Percentiles rank a stretch among this genome's conserved stretches.
Evolutionary conservation across 2,329 filamentous ascomycete genomes (phyloP).

Genomic region (Colletotrichum kahawae): DNA sequence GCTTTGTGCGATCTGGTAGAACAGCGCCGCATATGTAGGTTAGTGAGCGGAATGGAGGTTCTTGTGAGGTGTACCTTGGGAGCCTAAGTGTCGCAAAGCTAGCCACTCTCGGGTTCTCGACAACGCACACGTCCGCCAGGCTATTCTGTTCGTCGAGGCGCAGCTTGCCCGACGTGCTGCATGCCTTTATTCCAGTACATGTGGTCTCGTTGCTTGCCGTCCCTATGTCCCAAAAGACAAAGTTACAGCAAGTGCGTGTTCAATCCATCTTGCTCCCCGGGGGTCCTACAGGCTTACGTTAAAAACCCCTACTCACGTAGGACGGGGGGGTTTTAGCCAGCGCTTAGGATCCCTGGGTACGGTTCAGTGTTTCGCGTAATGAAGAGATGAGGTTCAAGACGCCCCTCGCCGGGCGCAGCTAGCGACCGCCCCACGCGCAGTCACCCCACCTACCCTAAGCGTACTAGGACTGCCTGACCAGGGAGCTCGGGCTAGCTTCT

Average conservation of each 20-base stretch:
- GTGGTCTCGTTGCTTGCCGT: not conserved
- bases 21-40: not conserved
- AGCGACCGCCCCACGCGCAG: not conserved
- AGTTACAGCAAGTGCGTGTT: not conserved
- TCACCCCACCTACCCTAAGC: not conserved
- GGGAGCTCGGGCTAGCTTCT: not conserved
- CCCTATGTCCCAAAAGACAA: not conserved
- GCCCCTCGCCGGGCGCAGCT: not conserved
- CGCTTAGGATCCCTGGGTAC: too few species aligned
- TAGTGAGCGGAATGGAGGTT: not conserved
- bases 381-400: not conserved
- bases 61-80: not conserved
- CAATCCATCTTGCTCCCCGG: not conserved
- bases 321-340: too few species aligned
- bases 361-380: not conserved
- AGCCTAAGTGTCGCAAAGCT: not conserved
- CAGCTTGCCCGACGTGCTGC: not conserved
- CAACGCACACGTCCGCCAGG: not conserved
- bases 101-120: not conserved
- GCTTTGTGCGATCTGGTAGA: not conserved
- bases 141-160: not conserved
- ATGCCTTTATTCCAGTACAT: not conserved
- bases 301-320: too few species aligned
- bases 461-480: not conserved
- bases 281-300: too few species aligned